Conservation (phyloP, 1,284 basidiomycete genomes). For the Athelia psychrophila region DNA sequence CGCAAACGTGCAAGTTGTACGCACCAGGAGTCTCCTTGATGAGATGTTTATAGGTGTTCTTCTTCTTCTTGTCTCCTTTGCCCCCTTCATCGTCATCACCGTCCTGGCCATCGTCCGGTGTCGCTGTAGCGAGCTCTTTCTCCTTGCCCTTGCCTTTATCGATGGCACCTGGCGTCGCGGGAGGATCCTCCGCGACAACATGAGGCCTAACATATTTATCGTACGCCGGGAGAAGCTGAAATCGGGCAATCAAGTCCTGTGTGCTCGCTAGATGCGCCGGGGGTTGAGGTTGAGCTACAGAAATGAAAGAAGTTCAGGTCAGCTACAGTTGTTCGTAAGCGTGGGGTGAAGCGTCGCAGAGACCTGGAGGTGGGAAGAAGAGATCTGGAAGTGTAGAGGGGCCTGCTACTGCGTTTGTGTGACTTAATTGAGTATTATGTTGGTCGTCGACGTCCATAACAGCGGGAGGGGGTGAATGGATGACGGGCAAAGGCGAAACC, state of each 20-base stretch:
- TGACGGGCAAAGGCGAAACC: neutral
- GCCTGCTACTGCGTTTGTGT: slow-evolving; percentile 23
- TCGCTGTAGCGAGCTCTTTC: slow-evolving; percentile 34
- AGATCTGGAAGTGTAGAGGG: slow-evolving; percentile 24
- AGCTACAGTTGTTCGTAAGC: neutral
- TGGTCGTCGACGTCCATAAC: slow-evolving; percentile 1
- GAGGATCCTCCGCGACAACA: slow-evolving; percentile 18
- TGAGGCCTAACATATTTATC: slow-evolving; percentile 70
- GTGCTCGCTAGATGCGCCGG: slow-evolving; percentile 60
- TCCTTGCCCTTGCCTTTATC: slow-evolving; percentile 70
- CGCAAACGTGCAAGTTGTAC: slow-evolving; percentile 19
- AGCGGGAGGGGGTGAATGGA: neutral
- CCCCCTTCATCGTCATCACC: slow-evolving; percentile 56
- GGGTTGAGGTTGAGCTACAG: slow-evolving; percentile 41
- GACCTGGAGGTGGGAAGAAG: slow-evolving; percentile 45
- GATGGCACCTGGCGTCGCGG: slow-evolving; percentile 17
- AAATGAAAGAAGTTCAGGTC: slow-evolving; percentile 3
- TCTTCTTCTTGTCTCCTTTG: slow-evolving; percentile 71
- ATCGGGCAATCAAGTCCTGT: slow-evolving; percentile 69
- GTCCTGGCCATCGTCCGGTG: slow-evolving; percentile 46
- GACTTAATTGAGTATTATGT: neutral
- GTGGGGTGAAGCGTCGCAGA: slow-evolving; percentile 1
- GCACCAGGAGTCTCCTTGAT: slow-evolving; percentile 74
- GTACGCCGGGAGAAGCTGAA: slow-evolving; percentile 65
- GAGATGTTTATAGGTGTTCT: slow-evolving; percentile 74